Evolutionary conservation across 2,329 filamentous ascomycete species (phyloP), one percentile per base, ranked within the genome.

Genomic region (Fusarium longipes): DNA sequence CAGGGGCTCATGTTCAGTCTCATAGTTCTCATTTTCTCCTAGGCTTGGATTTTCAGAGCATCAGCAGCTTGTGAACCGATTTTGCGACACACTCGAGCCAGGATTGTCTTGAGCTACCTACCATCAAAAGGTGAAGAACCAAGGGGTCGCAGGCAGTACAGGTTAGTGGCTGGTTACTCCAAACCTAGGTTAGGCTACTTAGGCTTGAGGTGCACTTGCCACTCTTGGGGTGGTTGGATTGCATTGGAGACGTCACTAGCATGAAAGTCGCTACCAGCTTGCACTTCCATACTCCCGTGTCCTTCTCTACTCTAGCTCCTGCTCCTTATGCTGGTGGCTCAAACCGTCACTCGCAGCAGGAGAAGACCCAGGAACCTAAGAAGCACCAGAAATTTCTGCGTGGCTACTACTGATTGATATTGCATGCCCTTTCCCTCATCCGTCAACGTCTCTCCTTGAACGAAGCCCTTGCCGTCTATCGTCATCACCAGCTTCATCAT

Each of bases 161-260:
- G 22, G 22, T 40, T 40, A 25, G 38, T 25, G 17, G n/a, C n/a
- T n/a, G n/a, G 24, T 29, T 43, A 18, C 40, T 43, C 17, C 18
- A 43, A 17, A n/a, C n/a, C n/a, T n/a, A 20, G 18, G 43, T 48
- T 48, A 48, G 45, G 33, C n/a, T n/a, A n/a, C 30, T 48, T 22
- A 17, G 35, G 45, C 30, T 36, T 20, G 20, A 35, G 22, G 45
- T 35, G 24, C 43, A 42, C 35, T 67, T 50, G 52, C 50, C 59
- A 64, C 53, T 33, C 55, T 63, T 57, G 57, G 63, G 63, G 66
- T 69, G 66, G 66, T 70, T 67, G 66, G 65, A 65, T 44, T 35
- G 44, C 29, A 48, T 17, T 47, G 29, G 57, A 62, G 50, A 65
- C 49, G 63, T 70, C 62, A 70, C 57, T 50, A 59, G 62, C 47